Evolutionary conservation across 139 green algal genomes (phyloP).

Genomic region (Spirogloea muscicola): DNA sequence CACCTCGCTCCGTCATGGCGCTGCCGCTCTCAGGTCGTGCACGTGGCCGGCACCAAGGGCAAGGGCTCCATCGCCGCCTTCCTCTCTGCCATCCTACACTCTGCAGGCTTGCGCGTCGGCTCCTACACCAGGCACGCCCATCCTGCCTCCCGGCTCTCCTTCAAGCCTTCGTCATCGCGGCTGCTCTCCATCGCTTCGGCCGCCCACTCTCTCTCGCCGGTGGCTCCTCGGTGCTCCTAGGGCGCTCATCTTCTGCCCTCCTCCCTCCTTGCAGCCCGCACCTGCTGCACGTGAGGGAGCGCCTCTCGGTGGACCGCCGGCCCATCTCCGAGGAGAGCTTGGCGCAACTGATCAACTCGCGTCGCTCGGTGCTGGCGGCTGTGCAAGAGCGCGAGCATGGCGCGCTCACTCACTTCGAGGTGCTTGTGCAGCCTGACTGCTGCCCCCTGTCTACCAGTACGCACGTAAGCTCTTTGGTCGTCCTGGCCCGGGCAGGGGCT

Average conservation of each 20-base stretch:
- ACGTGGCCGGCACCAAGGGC: conserved; percentile 85
- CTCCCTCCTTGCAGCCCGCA: conserved; percentile 62
- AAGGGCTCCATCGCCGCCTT: conserved; percentile 77
- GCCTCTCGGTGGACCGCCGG: conserved; percentile 53
- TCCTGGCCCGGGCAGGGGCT: too few relatives aligned
- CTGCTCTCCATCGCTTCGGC: neutral
- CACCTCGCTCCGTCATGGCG: neutral
- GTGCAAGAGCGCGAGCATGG: conserved; percentile 36
- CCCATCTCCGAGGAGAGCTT: neutral
- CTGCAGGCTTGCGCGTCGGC: conserved; percentile 62
- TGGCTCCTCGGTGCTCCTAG: neutral
- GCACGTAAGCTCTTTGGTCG: too few relatives aligned
- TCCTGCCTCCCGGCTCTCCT: neutral
- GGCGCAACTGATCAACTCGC: neutral
- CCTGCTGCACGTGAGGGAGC: conserved; percentile 67
- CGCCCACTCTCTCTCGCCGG: neutral
- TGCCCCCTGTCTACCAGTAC: too few relatives aligned
- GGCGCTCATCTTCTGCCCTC: neutral
- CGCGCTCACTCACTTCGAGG: conserved; percentile 77
- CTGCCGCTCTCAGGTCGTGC: conserved; percentile 48
- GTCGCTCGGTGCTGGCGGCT: neutral
- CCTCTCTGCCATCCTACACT: conserved; percentile 59
- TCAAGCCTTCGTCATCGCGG: neutral
- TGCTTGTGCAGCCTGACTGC: conserved; percentile 14
- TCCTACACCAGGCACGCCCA: conserved; percentile 65